These are phyloP conservation scores for Rhododendron mucronatum DNA, from an alignment of 148 eudicot genomes.

Conservation along the genomic window DNA sequence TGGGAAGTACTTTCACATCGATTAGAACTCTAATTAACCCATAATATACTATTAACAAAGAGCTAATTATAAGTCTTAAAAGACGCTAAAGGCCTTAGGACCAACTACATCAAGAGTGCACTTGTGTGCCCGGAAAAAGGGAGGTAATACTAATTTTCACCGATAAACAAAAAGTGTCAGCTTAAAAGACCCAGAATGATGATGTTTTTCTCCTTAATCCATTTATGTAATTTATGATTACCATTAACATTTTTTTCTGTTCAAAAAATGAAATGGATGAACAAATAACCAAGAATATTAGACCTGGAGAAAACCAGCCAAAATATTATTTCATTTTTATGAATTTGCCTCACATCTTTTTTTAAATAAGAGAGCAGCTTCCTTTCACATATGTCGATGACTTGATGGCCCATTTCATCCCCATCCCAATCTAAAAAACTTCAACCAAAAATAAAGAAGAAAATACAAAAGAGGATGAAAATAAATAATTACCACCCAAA, in stretches of 20 bases:
- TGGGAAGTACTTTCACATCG: background rate
- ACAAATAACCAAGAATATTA: background rate
- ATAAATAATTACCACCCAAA: background rate
- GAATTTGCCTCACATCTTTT: background rate
- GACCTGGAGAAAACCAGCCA: constrained; percentile 13
- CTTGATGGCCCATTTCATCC: background rate
- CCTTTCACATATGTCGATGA: background rate
- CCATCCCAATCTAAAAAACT: background rate
- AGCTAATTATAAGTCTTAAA: background rate
- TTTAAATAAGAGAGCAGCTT: background rate
- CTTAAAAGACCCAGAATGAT: background rate
- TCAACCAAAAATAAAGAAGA: background rate
- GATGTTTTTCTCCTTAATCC: background rate
- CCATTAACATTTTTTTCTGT: background rate
- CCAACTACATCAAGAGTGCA: background rate
- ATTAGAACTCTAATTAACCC: background rate
- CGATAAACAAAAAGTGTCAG: no score
- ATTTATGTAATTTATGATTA: background rate
- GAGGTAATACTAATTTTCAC: no score
- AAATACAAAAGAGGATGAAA: background rate
- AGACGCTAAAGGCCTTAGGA: background rate
- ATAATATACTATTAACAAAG: background rate
- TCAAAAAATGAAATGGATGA: background rate
- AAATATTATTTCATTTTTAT: constrained; percentile 7
- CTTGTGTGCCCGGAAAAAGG: background rate